A percentile compares a stretch with the other conserved stretches of the same genome.
These are phyloP conservation scores for Fraxinus greggii DNA, from an alignment of 305 asterid genomes.

Conservation along the genomic window DNA sequence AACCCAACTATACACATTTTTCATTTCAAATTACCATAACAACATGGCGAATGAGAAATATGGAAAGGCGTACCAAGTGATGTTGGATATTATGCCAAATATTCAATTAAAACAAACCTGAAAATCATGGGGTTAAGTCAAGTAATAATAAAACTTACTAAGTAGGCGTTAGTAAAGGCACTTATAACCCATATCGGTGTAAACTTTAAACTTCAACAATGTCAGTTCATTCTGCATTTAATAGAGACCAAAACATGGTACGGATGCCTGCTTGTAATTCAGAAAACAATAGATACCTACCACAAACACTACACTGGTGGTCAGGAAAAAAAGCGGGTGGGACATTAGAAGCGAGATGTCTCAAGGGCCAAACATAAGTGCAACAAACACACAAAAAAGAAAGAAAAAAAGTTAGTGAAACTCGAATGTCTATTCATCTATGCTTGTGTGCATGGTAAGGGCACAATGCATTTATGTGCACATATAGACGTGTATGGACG, in stretches of 20 bases:
- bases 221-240: not conserved
- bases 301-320: not conserved
- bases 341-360: not conserved
- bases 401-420: not conserved
- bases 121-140: not conserved
- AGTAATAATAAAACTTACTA: not conserved
- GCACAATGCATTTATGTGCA: not conserved
- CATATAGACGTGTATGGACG: not conserved
- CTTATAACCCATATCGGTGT: not conserved
- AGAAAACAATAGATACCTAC: not conserved
- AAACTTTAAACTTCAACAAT: not conserved
- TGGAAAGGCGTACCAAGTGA: not conserved
- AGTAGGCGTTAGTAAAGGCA: not conserved
- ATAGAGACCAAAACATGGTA: not conserved
- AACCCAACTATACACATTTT: not conserved
- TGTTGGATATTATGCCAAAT: not conserved
- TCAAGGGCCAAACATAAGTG: not conserved
- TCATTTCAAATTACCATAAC: not conserved
- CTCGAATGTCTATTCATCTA: not conserved
- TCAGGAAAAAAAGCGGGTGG: not conserved
- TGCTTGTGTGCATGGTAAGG: not conserved
- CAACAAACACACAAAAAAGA: not conserved
- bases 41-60: not conserved
- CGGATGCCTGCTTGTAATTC: not conserved
- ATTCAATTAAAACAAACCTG: not conserved